A percentile compares a stretch with the other conserved stretches of the same genome.
These are phyloP conservation scores for Ceratocystis papillata DNA, from an alignment of 2,329 filamentous ascomycete species.

Conservation along the genomic window DNA sequence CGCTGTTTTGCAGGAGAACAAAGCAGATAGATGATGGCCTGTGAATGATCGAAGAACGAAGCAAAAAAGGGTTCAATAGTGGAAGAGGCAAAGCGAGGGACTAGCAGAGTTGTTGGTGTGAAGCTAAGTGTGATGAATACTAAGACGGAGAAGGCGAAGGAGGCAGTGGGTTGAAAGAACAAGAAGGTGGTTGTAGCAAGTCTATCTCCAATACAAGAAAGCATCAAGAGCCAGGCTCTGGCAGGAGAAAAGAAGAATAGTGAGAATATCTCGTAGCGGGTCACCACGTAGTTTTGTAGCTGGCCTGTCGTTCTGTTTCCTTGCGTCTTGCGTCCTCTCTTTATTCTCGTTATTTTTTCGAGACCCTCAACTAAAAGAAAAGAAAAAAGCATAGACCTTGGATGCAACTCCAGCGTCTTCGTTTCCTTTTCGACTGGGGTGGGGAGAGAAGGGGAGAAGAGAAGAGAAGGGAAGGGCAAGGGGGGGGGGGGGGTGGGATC, in stretches of 20 bases:
- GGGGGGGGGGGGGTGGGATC: conserved; percentile 1
- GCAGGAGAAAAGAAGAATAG: conserved; percentile 13
- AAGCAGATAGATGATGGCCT: neutral
- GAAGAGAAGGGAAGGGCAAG: neutral
- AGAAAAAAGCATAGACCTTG: conserved; percentile 21
- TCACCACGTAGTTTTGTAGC: conserved; percentile 22
- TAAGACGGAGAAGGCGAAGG: conserved; percentile 9
- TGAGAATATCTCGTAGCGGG: conserved; percentile 9
- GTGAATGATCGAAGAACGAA: neutral
- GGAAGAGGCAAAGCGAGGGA: neutral
- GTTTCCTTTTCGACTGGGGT: conserved; percentile 20
- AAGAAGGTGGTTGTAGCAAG: neutral
- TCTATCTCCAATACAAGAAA: conserved; percentile 1
- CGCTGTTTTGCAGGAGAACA: neutral
- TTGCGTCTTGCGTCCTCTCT: neutral
- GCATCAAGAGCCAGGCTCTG: conserved; percentile 22
- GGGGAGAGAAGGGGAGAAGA: neutral
- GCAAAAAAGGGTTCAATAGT: neutral
- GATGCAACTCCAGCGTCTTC: conserved; percentile 21
- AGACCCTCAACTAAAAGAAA: conserved; percentile 7
- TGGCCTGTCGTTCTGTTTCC: conserved; percentile 16
- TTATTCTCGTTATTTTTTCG: conserved; percentile 7
- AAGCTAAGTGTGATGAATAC: neutral
- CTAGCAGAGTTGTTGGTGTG: neutral
- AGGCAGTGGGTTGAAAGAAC: neutral